These are phyloP conservation scores for Moniliophthora roreri DNA, from an alignment of 1,284 basidiomycete genomes.

Conservation along the genomic window DNA sequence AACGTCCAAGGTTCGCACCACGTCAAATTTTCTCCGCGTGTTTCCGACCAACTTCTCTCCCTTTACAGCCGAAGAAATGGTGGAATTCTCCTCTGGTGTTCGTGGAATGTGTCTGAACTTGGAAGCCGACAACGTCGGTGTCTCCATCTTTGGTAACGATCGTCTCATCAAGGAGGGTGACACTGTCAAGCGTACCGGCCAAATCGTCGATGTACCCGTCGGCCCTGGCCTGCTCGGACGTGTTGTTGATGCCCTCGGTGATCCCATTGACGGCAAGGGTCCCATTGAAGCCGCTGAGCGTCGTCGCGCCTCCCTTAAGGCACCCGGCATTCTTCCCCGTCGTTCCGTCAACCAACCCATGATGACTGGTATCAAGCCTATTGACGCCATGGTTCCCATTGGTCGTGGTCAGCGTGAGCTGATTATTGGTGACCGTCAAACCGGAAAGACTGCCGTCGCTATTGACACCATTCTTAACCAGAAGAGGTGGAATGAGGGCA, in stretches of 20 bases:
- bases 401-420: slow-evolving; percentile 99
- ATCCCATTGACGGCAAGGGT: slow-evolving; percentile 99
- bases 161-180: slow-evolving; percentile 99
- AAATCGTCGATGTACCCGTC: slow-evolving; percentile 99
- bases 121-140: slow-evolving; percentile 99
- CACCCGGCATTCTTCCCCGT: slow-evolving; percentile 98
- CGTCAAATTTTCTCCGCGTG: slow-evolving; percentile 3
- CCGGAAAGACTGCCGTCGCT: slow-evolving; percentile 98
- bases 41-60: slow-evolving; percentile 9
- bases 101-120: slow-evolving; percentile 99
- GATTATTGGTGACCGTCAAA: slow-evolving; percentile 99
- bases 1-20: slow-evolving; percentile 84
- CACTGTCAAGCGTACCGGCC: slow-evolving; percentile 99
- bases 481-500: slow-evolving; percentile 98
- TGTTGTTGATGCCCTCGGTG: slow-evolving; percentile 98
- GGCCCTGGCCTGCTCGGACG: slow-evolving; percentile 95
- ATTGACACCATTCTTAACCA: slow-evolving; percentile 99
- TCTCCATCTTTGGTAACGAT: slow-evolving; percentile 99
- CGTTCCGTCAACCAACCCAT: slow-evolving; percentile 99
- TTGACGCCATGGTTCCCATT: slow-evolving; percentile 99
- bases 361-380: slow-evolving; percentile 99
- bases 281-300: slow-evolving; percentile 93
- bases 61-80: slow-evolving; percentile 94
- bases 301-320: slow-evolving; percentile 96
- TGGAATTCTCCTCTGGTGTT: slow-evolving; percentile 99